Evolutionary conservation across 495 filamentous ascomycete genomes (phyloP), one percentile per base, ranked within the genome.

Genomic region (Annulohypoxylon maeteangense): DNA sequence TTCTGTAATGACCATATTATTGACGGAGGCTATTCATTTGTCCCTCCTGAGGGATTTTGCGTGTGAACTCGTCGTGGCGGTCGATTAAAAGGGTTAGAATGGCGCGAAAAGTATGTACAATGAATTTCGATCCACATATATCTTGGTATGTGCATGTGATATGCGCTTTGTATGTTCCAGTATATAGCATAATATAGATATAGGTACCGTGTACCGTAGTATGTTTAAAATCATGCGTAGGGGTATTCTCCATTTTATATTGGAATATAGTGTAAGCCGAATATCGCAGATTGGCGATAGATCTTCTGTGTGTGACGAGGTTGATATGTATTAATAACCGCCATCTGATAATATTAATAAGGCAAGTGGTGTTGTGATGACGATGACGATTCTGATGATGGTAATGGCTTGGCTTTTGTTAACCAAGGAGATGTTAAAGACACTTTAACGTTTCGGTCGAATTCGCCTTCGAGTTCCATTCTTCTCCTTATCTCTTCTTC

Each of bases 361-460:
- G 68, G 62, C 20, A 64, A 61, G n/a, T 65, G 47, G n/a, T 72
- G 57, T 20, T 72, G 42, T n/a, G 60, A 55, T 62, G 57, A 57
- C 20, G 62, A 56, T 14, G 69, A 60, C 40, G 64, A 27, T 38
- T 45, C 32, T 22, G 68, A 38, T 20, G 51, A 25, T 18, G 40
- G 65, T 45, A 65, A 32, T 10, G 70, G 38, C 27, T 54, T 55
- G 32, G 61, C 55, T 57, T 45, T 29, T 23, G 65, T 61, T 44
- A 68, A 3, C 70, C 70, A 72, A 11, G 70, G 70, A 16, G 70
- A 51, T 22, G 65, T 57, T 23, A 68, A 61, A 0, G 65, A 59
- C 12, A 72, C 70, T 53, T 72, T 72, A 1, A 72, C 70, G 32
- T 62, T 72, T 25, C 70, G 70, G 23, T 72, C 70, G 29, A 65